A percentile compares a stretch with the other conserved stretches of the same genome.
Evolutionary conservation across 768 basidiomycete genomes (phyloP).

Genomic region (Arthromyces matolae): DNA sequence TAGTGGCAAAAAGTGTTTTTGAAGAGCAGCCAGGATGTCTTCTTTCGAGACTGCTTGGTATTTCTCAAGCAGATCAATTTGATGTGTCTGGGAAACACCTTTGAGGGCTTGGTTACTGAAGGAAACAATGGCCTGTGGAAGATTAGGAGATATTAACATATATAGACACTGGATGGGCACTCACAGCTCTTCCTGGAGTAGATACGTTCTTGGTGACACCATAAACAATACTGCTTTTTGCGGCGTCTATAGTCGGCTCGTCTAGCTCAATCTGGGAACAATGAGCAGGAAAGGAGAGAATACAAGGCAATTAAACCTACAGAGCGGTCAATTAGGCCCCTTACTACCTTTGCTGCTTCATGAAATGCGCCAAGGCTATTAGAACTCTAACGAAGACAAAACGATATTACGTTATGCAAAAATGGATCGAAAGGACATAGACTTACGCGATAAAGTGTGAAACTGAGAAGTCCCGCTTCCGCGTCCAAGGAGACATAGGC

Average conservation of each 20-base stretch:
- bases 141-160: neutral
- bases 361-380: constrained; percentile 75
- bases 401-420: neutral
- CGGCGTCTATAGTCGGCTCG: constrained; percentile 78
- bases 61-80: constrained; percentile 71
- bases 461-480: constrained; percentile 74
- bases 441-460: constrained; percentile 74
- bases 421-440: constrained; percentile 6
- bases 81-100: constrained; percentile 70
- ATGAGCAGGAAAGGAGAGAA: neutral
- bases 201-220: constrained; percentile 76
- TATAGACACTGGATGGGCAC: constrained; percentile 20
- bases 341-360: constrained; percentile 75
- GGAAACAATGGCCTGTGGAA: constrained; percentile 65
- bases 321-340: constrained; percentile 75
- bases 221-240: constrained; percentile 90
- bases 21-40: constrained; percentile 67
- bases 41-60: constrained; percentile 78
- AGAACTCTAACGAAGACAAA: constrained; percentile 55
- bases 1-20: constrained; percentile 77
- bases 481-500: constrained; percentile 70
- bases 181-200: constrained; percentile 83
- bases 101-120: constrained; percentile 92
- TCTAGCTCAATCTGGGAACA: constrained; percentile 68
- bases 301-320: constrained; percentile 40